These are phyloP conservation scores for Yueomyces sinensis DNA, from an alignment of 805 yeast species.

Conservation along the genomic window DNA sequence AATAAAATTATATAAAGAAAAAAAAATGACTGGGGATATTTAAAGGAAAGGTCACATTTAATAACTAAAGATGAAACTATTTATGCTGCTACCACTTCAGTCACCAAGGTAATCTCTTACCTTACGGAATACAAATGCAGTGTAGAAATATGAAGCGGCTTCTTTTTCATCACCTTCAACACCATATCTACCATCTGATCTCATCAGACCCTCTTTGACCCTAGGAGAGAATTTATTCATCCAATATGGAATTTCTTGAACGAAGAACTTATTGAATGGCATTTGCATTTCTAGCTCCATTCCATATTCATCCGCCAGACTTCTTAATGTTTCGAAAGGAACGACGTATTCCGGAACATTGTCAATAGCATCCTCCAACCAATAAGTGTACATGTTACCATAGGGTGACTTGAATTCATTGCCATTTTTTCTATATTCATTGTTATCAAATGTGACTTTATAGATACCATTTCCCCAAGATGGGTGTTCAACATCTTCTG, in stretches of 20 bases:
- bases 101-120: slow-evolving; percentile 20
- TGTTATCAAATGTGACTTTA: slow-evolving; percentile 65
- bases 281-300: slow-evolving; percentile 57
- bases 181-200: slow-evolving; percentile 72
- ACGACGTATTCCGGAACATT: slow-evolving; percentile 95
- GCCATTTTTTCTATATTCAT: slow-evolving; percentile 47
- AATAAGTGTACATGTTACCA: slow-evolving; percentile 77
- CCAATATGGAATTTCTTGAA: slow-evolving; percentile 62
- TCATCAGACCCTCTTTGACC: slow-evolving; percentile 53
- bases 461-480: slow-evolving; percentile 82
- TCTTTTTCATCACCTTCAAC: slow-evolving; percentile 85
- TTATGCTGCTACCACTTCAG: too few species aligned
- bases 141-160: slow-evolving; percentile 72
- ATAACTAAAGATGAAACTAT: too few species aligned
- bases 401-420: slow-evolving; percentile 63
- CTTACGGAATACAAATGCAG: slow-evolving; percentile 73
- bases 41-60: too few species aligned
- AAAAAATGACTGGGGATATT: too few species aligned
- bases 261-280: slow-evolving; percentile 73
- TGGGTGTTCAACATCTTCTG: slow-evolving; percentile 35
- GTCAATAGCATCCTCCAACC: slow-evolving; percentile 83
- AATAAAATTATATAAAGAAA: too few species aligned
- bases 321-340: slow-evolving; percentile 79
- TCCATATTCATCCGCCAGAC: slow-evolving; percentile 73
- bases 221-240: slow-evolving; percentile 43